These are phyloP conservation scores for Trichoderma asperelloides DNA, from an alignment of 495 filamentous ascomycete genomes.

Conservation along the genomic window DNA sequence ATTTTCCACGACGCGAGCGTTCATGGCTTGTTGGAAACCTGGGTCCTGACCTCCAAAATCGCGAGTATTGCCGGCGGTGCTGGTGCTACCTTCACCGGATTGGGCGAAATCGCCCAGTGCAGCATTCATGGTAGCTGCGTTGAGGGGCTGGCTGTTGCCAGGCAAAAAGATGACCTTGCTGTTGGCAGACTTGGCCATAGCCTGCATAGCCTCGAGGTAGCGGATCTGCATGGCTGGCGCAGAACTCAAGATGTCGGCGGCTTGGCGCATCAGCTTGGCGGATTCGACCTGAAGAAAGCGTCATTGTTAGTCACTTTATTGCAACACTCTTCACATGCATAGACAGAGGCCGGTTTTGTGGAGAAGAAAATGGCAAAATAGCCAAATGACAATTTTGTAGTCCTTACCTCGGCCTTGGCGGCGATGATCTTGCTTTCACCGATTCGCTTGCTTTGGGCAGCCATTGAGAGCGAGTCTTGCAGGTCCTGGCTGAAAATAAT, in stretches of 20 bases:
- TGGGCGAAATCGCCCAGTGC: constrained; percentile 26
- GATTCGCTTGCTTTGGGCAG: constrained; percentile 98
- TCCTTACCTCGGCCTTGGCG: constrained; percentile 66
- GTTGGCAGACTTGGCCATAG: constrained; percentile 95
- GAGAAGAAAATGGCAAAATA: background rate
- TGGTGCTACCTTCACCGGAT: constrained; percentile 12
- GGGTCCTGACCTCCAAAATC: constrained; percentile 41
- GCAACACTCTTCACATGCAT: background rate
- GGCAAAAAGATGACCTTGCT: constrained; percentile 96
- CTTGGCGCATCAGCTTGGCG: constrained; percentile 96
- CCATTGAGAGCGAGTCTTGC: constrained; percentile 97
- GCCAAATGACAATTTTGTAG: background rate
- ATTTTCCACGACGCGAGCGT: constrained; percentile 76
- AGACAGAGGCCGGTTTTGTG: background rate
- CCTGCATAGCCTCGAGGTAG: constrained; percentile 98
- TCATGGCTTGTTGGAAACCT: constrained; percentile 75
- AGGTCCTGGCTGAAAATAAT: constrained; percentile 95
- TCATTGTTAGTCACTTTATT: background rate
- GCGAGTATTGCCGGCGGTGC: constrained; percentile 13
- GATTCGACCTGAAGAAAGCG: constrained; percentile 54
- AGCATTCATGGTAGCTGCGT: constrained; percentile 25
- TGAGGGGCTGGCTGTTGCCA: constrained; percentile 52
- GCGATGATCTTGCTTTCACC: constrained; percentile 98
- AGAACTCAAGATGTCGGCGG: constrained; percentile 86
- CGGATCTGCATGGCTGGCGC: constrained; percentile 99